Percentiles rank a stretch among this genome's conserved stretches.
Conservation (phyloP, 225 moss, liverwort and hornwort species). For the Marchantia polymorpha region DNA sequence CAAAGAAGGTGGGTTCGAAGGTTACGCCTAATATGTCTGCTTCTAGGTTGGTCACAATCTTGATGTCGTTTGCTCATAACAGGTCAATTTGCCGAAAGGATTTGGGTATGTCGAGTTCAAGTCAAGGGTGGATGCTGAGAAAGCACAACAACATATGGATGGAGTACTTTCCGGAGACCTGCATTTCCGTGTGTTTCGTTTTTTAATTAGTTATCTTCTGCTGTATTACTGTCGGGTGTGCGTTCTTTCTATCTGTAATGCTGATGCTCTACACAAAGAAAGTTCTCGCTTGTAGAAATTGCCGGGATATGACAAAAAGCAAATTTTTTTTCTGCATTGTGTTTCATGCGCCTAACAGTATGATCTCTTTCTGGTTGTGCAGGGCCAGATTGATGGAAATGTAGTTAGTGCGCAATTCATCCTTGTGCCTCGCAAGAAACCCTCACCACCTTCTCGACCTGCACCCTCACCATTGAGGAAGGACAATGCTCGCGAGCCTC, state of each 20-base stretch:
- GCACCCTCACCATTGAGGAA: slow-evolving; percentile 50
- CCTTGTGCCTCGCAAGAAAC: slow-evolving; percentile 74
- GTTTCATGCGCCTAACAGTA: neutral
- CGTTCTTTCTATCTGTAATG: too few relatives aligned
- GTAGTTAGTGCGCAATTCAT: slow-evolving; percentile 90
- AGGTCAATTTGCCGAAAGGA: slow-evolving; percentile 90
- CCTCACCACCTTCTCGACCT: slow-evolving; percentile 50
- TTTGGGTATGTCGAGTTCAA: slow-evolving; percentile 97
- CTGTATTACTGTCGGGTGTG: neutral
- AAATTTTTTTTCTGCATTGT: neutral
- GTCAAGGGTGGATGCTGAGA: slow-evolving; percentile 85
- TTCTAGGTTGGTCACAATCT: too few relatives aligned
- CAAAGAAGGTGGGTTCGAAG: too few relatives aligned
- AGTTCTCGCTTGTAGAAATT: neutral
- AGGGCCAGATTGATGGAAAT: slow-evolving; percentile 96
- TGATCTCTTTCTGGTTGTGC: slow-evolving; percentile 13
- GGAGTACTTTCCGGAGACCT: slow-evolving; percentile 50
- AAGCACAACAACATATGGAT: slow-evolving; percentile 81
- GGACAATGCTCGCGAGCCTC: slow-evolving; percentile 51
- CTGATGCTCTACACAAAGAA: too few relatives aligned
- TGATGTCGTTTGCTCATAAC: neutral
- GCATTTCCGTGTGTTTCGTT: neutral
- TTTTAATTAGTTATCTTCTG: neutral
- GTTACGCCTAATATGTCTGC: too few relatives aligned
- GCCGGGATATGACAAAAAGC: too few relatives aligned